Evolutionary conservation across 768 basidiomycete genomes (phyloP), one percentile per base, ranked within the genome.

Genomic region (Mycena capillaripes): DNA sequence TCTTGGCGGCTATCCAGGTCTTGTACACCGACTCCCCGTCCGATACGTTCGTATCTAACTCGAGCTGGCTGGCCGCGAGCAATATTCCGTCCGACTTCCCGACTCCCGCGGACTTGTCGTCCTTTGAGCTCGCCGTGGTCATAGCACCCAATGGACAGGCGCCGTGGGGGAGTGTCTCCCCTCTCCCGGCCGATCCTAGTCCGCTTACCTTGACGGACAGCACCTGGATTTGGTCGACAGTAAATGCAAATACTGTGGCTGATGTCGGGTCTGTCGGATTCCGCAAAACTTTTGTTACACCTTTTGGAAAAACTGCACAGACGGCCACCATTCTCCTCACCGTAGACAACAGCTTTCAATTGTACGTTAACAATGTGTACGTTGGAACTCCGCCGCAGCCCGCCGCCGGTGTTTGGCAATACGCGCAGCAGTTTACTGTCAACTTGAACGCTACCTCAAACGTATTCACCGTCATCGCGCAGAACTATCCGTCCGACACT

Each of bases 11-110:
- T 10, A 64, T 73, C 50, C 34, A 55, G 27, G 32, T 73, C 48
- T 44, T 19, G n/a, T 69, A 58, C 29, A 29, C 46, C 17, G 67
- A 69, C 44, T 36, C 48, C n/a, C 46, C 66, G 14, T 60, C 21
- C 10, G 36, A 40, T 21, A 48, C 62, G 3, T 14, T 73, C 11
- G 16, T 69, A 17, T 73, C 72, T 27, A 62, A 73, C 46, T 12
- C 60, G 16, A 58, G 34, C 19, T 73, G 72, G 72, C 6, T 65
- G 46, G 72, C 66, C 9, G 34, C 72, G 17, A 42, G 52, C 0
- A 46, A 23, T 19, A 73, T 73, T 29, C 72, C 72, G 8, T 2
- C 56, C 17, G 34, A 58, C 30, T 73, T 73, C 14, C 71, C 71
- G 9, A 42, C 29, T 14, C 48, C 70, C 4, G 17, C 58, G 25